Conservation (phyloP, 768 basidiomycete genomes). For the Mycena epipterygia region DNA sequence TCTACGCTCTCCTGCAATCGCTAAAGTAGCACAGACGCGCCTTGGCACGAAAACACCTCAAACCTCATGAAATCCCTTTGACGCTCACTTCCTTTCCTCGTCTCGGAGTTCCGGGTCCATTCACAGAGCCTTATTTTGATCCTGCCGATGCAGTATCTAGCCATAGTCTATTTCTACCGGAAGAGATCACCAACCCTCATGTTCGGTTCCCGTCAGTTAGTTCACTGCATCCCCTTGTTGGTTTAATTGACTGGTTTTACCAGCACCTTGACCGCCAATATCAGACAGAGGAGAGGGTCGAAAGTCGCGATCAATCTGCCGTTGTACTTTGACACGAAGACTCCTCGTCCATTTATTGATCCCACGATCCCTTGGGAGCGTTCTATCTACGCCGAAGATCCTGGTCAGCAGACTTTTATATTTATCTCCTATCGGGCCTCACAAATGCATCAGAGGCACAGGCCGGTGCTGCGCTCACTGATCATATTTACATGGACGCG, state of each 20-base stretch:
- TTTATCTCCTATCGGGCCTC: conserved; percentile 15
- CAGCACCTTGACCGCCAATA: conserved; percentile 98
- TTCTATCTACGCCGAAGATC: conserved; percentile 85
- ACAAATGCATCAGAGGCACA: conserved; percentile 75
- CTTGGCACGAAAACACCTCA: conserved; percentile 87
- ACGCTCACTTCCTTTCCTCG: conserved; percentile 97
- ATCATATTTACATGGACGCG: conserved; percentile 98
- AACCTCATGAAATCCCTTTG: conserved; percentile 88
- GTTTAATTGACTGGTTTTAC: conserved; percentile 11
- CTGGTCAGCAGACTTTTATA: conserved; percentile 63
- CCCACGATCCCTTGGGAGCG: conserved; percentile 93
- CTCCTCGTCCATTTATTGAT: conserved; percentile 91
- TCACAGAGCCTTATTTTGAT: conserved; percentile 91
- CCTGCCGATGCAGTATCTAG: conserved; percentile 86
- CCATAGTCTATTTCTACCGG: conserved; percentile 93
- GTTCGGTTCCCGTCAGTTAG: conserved; percentile 94
- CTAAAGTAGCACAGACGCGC: conserved; percentile 68
- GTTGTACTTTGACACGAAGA: conserved; percentile 88
- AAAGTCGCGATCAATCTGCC: conserved; percentile 98
- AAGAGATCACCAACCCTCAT: conserved; percentile 97
- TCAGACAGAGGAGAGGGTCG: conserved; percentile 88
- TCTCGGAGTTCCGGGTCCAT: conserved; percentile 88
- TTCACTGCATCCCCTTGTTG: conserved; percentile 27
- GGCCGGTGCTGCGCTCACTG: conserved; percentile 86
- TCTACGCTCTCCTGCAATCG: neutral